Base-by-base conservation (phyloP, 139 green algal genomes). In the Chlorella ohadii region DNA sequence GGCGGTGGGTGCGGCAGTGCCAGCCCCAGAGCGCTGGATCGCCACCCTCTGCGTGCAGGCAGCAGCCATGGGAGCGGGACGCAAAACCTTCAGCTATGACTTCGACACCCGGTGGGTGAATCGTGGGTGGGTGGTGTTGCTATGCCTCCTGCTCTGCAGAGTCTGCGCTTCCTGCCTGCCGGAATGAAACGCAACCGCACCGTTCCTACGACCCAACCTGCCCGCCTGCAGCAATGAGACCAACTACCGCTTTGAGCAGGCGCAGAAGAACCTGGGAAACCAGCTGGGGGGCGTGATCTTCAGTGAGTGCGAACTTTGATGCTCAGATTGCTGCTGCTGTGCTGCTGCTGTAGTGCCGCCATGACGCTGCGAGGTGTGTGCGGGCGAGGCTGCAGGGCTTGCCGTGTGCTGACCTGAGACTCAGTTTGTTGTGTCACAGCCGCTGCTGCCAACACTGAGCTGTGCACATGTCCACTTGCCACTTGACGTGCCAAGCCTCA, bases 261-360 rank as follows among this genome's bases (percentile, higher is more conserved):
- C 64, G 27, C 87, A 90, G 51, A 83, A 87, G 65, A 88, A 90
- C n/a, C 78, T 91, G 11, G 71, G 78, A 1, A 63, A 68, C 12
- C 47, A 86, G 25, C 41, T 92, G 16, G 87, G 83, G 23, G 89
- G 87, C 67, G 81, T 89, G 23, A 90, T 92, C 33, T 92, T 91
- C 70, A 87, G 89, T 91, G 55, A 78, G 76, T 72, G 12, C 51
- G 12, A 19, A 23, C 15, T 51, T 9, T 9, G 44, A 9, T 51
- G 44, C 7, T 51, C 7, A 6, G 6, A 51, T 9, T 51, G 44
- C 44, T 19, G 12, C 15, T 59, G 51, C 12, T 59, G 51, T 13
- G 51, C 51, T 59, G 51, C 12, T 59, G 11, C 51, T 13, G 22
- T 59, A 13, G 51, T 4, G 12, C 51, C 51, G 12, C 51, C 51